Base-by-base conservation (phyloP, 768 basidiomycete genomes). In the Epithele typhae region DNA sequence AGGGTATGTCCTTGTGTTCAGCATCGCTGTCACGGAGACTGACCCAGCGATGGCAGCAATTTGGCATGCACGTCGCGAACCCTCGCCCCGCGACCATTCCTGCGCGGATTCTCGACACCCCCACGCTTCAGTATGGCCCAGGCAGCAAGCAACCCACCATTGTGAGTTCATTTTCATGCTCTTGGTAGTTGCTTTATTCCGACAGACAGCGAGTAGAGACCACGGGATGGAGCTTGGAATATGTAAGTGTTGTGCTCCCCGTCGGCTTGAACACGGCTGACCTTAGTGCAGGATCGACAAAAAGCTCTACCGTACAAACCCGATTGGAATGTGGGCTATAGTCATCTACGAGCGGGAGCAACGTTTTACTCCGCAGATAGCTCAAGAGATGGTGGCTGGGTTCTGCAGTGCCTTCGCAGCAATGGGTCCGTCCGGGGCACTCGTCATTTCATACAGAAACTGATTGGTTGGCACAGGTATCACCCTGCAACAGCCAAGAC, bases 181-280 rank as follows among this genome's bases (percentile, higher is more conserved):
- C 55, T 23, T 52, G 25, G 7, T 7, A 7, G 27, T 14, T 30
- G 27, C 8, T 24, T 23, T 24, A 22, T n/a, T n/a, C n/a, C n/a
- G n/a, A n/a, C n/a, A n/a, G n/a, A n/a, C n/a, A n/a, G n/a, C n/a
- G n/a, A 6, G 17, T n/a, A 86, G 83, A 63, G 59, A 27, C 87
- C 86, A 0, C 67, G 61, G 5, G 79, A 87, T 44, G 88, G 88
- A 4, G 65, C 78, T 0, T 91, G 88, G 88, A 91, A 90, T 48
- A 86, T 90, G 88, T 81, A 43, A 32, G 67, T 37, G 15, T 30
- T 30, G 27, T 30, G 27, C 8, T 11, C 15, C 17, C 12, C 19
- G 14, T 24, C 15, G n/a, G 35, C 8, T 8, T 18, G 4, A 7
- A 15, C 3, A 12, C 43, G n/a, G 19, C 45, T 30, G 19, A 40